phyloP scores from a whole-genome alignment of 768 basidiomycete genomes.

The Boletus reticulatus region DNA sequence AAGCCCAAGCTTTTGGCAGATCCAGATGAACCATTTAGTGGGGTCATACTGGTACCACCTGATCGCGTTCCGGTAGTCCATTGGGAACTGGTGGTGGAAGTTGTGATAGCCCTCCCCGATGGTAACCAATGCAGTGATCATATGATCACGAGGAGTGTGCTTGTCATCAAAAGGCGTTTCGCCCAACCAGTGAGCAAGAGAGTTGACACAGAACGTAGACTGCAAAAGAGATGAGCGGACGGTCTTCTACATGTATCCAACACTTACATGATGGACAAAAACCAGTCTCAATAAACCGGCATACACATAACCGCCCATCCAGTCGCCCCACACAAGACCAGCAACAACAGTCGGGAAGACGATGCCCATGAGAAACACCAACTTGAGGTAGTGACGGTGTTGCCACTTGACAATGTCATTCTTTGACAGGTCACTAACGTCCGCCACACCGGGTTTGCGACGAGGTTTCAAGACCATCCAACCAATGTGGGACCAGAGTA shows the following conservation, averaged over 20 bases:
- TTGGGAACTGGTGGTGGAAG: slow-evolving; percentile 96
- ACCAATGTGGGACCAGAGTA: slow-evolving; percentile 83
- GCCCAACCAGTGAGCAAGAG: slow-evolving; percentile 94
- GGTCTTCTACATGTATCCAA: neutral
- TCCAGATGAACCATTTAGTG: slow-evolving; percentile 84
- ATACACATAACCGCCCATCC: slow-evolving; percentile 81
- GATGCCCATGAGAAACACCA: slow-evolving; percentile 72
- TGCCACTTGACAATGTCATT: slow-evolving; percentile 85
- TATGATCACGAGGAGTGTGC: slow-evolving; percentile 87
- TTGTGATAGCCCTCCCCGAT: slow-evolving; percentile 98
- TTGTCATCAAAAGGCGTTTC: slow-evolving; percentile 94
- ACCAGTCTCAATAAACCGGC: slow-evolving; percentile 74
- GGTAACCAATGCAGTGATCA: slow-evolving; percentile 85
- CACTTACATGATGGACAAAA: slow-evolving; percentile 85
- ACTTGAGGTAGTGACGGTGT: slow-evolving; percentile 70
- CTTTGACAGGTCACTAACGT: slow-evolving; percentile 82
- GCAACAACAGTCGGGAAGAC: slow-evolving; percentile 74
- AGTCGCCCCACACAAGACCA: slow-evolving; percentile 84
- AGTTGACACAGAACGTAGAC: slow-evolving; percentile 98
- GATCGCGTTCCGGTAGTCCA: slow-evolving; percentile 97
- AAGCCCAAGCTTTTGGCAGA: slow-evolving; percentile 46
- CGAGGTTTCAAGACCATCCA: slow-evolving; percentile 95
- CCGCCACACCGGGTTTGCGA: slow-evolving; percentile 85
- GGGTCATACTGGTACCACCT: slow-evolving; percentile 90
- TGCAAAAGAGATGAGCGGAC: slow-evolving; percentile 26